Evolutionary conservation across 2,329 filamentous ascomycete genomes (phyloP).

Genomic region (Raffaelea deltoideospora): DNA sequence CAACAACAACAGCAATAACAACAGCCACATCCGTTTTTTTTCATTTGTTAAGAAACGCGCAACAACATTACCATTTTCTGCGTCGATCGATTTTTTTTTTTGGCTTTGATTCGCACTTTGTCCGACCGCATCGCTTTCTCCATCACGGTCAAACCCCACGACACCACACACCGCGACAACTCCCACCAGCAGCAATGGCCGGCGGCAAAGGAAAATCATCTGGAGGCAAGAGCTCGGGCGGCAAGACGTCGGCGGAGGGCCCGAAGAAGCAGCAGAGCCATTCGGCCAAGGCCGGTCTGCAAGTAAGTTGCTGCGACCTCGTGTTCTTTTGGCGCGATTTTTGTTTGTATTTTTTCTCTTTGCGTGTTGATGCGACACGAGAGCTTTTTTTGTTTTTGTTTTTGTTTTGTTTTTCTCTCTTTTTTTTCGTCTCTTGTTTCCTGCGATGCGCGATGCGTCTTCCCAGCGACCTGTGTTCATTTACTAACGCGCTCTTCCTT

Average conservation of each 20-base stretch:
- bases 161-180: conserved; percentile 8
- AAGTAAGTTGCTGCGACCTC: too few species aligned
- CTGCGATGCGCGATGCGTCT: too few species aligned
- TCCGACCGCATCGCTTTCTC: too few species aligned
- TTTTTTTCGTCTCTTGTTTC: neutral
- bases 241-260: conserved; percentile 53
- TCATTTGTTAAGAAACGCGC: too few species aligned
- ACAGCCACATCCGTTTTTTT: too few species aligned
- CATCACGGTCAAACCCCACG: too few species aligned
- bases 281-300: conserved; percentile 85
- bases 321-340: conserved; percentile 8
- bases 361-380: too few species aligned
- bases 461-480: too few species aligned
- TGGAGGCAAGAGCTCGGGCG: conserved; percentile 76
- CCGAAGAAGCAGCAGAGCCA: conserved; percentile 88
- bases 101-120: too few species aligned
- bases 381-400: conserved; percentile 12
- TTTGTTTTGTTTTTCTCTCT: conserved; percentile 9
- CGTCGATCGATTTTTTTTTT: too few species aligned
- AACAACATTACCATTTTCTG: too few species aligned
- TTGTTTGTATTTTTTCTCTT: conserved; percentile 9
- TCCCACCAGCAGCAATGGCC: conserved; percentile 32
- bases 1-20: too few species aligned
- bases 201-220: conserved; percentile 90
- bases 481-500: conserved; percentile 6